Evolutionary conservation across 208 protist species (phyloP).

Genomic region (Leishmania aethiopica): DNA sequence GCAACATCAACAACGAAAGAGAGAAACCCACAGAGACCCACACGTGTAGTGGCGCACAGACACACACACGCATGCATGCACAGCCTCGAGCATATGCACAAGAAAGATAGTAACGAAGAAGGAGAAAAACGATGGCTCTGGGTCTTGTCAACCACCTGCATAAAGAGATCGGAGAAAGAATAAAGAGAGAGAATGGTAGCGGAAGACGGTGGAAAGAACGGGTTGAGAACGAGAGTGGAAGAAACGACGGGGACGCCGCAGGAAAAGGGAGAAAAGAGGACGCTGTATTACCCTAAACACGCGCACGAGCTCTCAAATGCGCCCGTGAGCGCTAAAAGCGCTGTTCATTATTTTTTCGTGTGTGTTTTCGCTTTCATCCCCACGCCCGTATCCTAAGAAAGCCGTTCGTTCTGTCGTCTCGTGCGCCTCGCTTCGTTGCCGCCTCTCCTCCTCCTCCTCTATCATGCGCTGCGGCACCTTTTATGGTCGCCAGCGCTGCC

Average conservation of each 20-base stretch:
- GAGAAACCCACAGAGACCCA: neutral
- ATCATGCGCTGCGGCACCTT: neutral
- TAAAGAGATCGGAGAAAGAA: slow-evolving; percentile 1
- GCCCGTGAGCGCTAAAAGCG: neutral
- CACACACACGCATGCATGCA: neutral
- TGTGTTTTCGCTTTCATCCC: too few relatives aligned
- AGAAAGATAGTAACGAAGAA: slow-evolving; percentile 2
- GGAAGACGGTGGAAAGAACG: neutral
- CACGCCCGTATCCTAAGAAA: neutral
- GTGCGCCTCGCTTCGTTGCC: neutral
- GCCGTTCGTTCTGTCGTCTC: neutral
- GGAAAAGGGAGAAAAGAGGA: slow-evolving; percentile 6
- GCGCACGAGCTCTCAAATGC: neutral
- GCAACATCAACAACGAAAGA: neutral
- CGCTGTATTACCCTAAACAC: neutral
- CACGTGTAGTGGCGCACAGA: neutral
- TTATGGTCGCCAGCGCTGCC: neutral
- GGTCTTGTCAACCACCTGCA: neutral
- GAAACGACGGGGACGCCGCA: slow-evolving; percentile 1
- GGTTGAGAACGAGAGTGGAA: neutral
- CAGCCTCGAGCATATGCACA: neutral
- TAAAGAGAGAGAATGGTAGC: neutral
- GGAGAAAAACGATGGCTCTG: slow-evolving; percentile 8
- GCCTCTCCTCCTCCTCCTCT: neutral
- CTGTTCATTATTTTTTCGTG: neutral